phyloP scores from a whole-genome alignment of 1,139 yeast genomes.

The Suhomyces coccinellae region DNA sequence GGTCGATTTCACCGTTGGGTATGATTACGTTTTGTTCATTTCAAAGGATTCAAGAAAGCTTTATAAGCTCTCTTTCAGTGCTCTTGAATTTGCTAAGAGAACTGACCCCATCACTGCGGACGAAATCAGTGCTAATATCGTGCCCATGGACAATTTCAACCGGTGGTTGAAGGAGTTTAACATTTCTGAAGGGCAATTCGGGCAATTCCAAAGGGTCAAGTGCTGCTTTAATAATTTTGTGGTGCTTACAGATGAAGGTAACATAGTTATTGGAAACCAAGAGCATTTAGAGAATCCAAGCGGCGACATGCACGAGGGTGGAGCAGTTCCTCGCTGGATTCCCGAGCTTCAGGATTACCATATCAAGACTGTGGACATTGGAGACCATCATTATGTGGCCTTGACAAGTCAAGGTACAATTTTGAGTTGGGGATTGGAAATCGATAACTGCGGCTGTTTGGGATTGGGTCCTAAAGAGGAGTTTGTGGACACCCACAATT shows the following conservation, averaged over 20 bases:
- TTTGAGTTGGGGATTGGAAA: slow-evolving; percentile 72
- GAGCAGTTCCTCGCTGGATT: slow-evolving; percentile 29
- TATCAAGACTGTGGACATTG: slow-evolving; percentile 61
- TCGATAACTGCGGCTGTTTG: slow-evolving; percentile 63
- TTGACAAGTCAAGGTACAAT: slow-evolving; percentile 58
- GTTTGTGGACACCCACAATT: slow-evolving; percentile 19
- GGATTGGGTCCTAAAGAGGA: slow-evolving; percentile 57
- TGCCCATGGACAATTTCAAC: slow-evolving; percentile 25
- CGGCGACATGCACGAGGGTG: slow-evolving; percentile 10
- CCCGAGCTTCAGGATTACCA: slow-evolving; percentile 51
- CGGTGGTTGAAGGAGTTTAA: slow-evolving; percentile 30
- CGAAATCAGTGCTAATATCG: slow-evolving; percentile 13
- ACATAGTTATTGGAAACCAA: slow-evolving; percentile 46
- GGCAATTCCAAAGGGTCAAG: slow-evolving; percentile 43
- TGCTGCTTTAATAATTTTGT: slow-evolving; percentile 56
- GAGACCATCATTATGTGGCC: slow-evolving; percentile 74
- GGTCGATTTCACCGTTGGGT: slow-evolving; percentile 59
- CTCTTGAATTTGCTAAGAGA: slow-evolving; percentile 17
- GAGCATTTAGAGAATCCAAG: slow-evolving; percentile 13
- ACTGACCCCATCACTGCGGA: slow-evolving; percentile 9
- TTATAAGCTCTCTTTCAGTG: slow-evolving; percentile 39
- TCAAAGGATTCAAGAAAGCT: slow-evolving; percentile 44
- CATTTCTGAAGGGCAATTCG: slow-evolving; percentile 16
- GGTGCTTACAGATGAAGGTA: slow-evolving; percentile 52
- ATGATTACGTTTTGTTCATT: slow-evolving; percentile 52